phyloP scores from a whole-genome alignment of 768 basidiomycete species.

The Suillus lakei region DNA sequence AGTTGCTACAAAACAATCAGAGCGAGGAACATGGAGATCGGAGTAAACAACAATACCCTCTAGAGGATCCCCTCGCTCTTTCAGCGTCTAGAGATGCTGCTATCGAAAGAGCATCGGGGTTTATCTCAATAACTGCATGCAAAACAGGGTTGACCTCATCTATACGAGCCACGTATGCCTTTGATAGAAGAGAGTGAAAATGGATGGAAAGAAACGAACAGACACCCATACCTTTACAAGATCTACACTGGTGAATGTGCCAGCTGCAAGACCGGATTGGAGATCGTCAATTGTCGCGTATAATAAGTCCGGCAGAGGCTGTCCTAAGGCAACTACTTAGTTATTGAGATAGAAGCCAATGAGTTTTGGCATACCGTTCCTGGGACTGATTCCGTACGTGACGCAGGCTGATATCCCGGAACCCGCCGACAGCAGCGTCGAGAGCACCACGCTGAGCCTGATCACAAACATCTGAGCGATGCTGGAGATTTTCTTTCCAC shows the following conservation, averaged over 20 bases:
- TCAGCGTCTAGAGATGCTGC: conserved; percentile 3
- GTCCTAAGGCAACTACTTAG: neutral
- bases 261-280: conserved; percentile 1
- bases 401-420: neutral
- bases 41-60: neutral
- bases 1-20: neutral
- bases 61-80: neutral
- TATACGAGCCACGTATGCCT: conserved; percentile 10
- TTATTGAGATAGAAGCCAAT: neutral
- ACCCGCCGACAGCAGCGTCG: conserved; percentile 1
- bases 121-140: conserved; percentile 2
- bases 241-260: conserved; percentile 4
- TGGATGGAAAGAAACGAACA: neutral
- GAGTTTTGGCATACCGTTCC: conserved; percentile 1
- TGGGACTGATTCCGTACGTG: conserved; percentile 6
- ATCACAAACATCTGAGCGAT: neutral
- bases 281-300: conserved; percentile 6
- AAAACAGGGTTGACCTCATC: conserved; percentile 1
- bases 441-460: neutral
- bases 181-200: neutral
- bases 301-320: conserved; percentile 4
- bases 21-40: neutral
- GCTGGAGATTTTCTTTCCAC: neutral
- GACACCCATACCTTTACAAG: neutral
- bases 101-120: neutral